A percentile compares a stretch with the other conserved stretches of the same genome.
Evolutionary conservation across 148 eudicot species (phyloP).

Genomic region (Amaranthus palmeri): DNA sequence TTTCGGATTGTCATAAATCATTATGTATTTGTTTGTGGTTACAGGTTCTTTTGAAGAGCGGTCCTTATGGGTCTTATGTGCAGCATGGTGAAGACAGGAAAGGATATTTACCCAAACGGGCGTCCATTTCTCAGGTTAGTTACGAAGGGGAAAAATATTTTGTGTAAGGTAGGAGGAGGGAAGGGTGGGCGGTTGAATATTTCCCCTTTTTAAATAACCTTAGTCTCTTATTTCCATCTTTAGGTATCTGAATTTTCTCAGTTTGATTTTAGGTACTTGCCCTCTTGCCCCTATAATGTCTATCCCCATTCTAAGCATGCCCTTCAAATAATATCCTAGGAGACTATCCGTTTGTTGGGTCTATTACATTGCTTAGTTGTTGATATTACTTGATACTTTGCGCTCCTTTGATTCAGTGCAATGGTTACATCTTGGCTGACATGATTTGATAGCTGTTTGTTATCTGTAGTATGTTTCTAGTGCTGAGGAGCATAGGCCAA

Average conservation of each 20-base stretch:
- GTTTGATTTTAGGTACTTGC: neutral
- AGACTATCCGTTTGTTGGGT: neutral
- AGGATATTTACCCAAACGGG: slow-evolving; percentile 76
- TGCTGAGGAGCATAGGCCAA: neutral
- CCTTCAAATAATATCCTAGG: neutral
- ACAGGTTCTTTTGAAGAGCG: slow-evolving; percentile 75
- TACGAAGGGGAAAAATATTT: neutral
- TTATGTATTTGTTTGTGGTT: neutral
- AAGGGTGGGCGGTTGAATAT: neutral
- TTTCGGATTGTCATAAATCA: neutral
- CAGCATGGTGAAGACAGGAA: slow-evolving; percentile 96
- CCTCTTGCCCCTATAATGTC: too few relatives aligned
- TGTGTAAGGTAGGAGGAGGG: neutral
- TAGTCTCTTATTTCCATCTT: too few relatives aligned
- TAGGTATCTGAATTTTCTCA: neutral
- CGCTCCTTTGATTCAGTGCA: neutral
- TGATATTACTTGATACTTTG: too few relatives aligned
- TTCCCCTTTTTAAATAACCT: too few relatives aligned
- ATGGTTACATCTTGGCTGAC: neutral
- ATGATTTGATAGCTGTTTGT: neutral
- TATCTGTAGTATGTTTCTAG: neutral
- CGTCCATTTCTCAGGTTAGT: slow-evolving; percentile 59
- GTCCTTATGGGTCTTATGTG: slow-evolving; percentile 85
- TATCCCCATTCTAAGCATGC: neutral
- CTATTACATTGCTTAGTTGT: neutral